Base-by-base conservation (phyloP, 1,139 yeast species). In the Pichia cactophila region DNA sequence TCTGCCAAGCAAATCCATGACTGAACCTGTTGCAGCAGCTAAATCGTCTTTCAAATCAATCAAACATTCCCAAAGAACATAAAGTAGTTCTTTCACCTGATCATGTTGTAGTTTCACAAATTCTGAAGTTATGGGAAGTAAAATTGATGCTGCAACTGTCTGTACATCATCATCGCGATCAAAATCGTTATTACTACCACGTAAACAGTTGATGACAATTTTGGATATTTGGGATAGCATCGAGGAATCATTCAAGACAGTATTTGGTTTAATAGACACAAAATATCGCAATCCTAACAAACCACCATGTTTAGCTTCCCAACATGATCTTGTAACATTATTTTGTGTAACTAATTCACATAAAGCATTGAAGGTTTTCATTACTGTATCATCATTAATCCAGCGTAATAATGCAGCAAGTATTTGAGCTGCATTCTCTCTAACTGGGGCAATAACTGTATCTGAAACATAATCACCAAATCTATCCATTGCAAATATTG, bases 231-330 rank as follows among this genome's bases (percentile, higher is more conserved):
- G 78, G 56, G 85, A 85, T 39, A 88, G 68, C 44, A 90, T 70
- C 40, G 76, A 76, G 1, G 80, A 75, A 49, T 78, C 74, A 14
- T 73, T 67, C 33, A 84, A 70, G 33, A 94, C 69, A 28, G 89
- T 77, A 56, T 87, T 95, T 1, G 90, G 83, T 60, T 96, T 76
- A 5, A 92, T 90, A 56, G 96, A 85, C 5, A 90, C 98, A 59
- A 92, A 83, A 67, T 94, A 94, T 52, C 96, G 73, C 49, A 94
- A 73, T 0, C 98, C 98, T 28, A 94, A 75, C 83, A 94, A 83
- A 44, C 98, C 99, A 56, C 98, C 98, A 71, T 94, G 98, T 53
- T 94, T 87, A 1, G 97, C 97, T 65, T 94, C 97, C 98, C 98
- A 94, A 49, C 85, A 77, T 6, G 74, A 72, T 38, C 65, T 61